Base-by-base conservation (phyloP, 1,284 basidiomycete genomes). In the Polyporus tsugae region DNA sequence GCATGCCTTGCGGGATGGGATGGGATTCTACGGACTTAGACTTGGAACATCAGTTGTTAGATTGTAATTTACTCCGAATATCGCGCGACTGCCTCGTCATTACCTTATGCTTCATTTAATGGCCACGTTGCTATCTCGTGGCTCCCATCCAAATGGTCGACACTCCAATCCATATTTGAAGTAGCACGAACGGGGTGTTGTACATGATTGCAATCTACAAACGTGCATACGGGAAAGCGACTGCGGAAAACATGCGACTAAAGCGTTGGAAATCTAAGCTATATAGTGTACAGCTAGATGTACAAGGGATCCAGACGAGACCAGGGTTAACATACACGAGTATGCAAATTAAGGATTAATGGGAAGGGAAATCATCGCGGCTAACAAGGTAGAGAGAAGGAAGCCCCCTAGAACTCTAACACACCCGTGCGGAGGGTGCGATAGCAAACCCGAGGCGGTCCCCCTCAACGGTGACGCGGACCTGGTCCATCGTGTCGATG, bases 401-500 rank as follows among this genome's bases (percentile, higher is more conserved):
- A 58, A 38, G 35, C 55, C 17, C 19, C n/a, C 22, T n/a, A 39
- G 25, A 11, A 11, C 46, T 52, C 25, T 22, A 52, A 11, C 46
- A 52, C 36, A 29, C 58, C 17, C 13, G 22, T n/a, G 58, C 55
- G 19, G 55, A 36, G 36, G 55, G 36, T 11, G 6, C 7, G 49
- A 79, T 72, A 4, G 79, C 80, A 64, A 86, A 87, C 74, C 78
- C 81, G 66, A 88, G 78, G 68, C 76, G 66, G 60, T 82, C 82
- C 59, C 80, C 81, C 55, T 83, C 78, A 11, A 78, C 72, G 39
- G 82, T 80, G 67, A 88, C 87, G 19, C 67, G 71, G 41, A 91
- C 82, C 70, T 81, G 80, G 71, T 88, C 85, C 87, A 89, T 86
- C 75, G 88, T 86, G 39, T 89, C 86, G 46, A 91, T 84, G 64